These are phyloP conservation scores for Globisporangium solare DNA, from an alignment of 352 stramenopile species.

Conservation along the genomic window DNA sequence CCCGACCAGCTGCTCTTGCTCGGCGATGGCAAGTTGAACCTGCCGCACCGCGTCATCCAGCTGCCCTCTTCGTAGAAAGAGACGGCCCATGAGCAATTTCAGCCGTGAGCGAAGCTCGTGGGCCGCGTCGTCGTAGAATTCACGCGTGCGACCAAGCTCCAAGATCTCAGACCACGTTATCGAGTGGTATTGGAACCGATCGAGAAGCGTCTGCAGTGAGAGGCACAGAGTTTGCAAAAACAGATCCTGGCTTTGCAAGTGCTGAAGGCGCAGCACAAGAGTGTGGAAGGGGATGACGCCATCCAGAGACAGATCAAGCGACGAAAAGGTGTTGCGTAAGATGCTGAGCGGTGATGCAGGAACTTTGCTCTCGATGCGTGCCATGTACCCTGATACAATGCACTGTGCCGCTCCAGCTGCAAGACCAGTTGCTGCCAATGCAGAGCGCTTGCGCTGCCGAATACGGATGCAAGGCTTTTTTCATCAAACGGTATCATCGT, in stretches of 20 bases:
- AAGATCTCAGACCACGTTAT: slow-evolving; percentile 34
- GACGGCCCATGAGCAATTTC: slow-evolving; percentile 47
- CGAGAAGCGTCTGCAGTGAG: slow-evolving; percentile 19
- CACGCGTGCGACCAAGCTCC: slow-evolving; percentile 10
- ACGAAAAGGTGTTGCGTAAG: slow-evolving; percentile 29
- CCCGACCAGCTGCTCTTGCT: slow-evolving; percentile 34
- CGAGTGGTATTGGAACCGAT: slow-evolving; percentile 12
- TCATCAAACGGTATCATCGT: slow-evolving; percentile 3
- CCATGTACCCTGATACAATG: slow-evolving; percentile 34
- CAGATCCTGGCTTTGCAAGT: slow-evolving; percentile 7
- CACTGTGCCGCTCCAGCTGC: slow-evolving; percentile 30
- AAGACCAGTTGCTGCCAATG: slow-evolving; percentile 68
- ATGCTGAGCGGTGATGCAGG: slow-evolving; percentile 16
- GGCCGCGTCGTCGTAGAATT: slow-evolving; percentile 16
- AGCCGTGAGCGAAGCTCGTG: slow-evolving; percentile 33
- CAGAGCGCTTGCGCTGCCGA: slow-evolving; percentile 24
- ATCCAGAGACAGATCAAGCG: slow-evolving; percentile 36
- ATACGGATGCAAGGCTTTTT: slow-evolving; percentile 7
- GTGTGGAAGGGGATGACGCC: slow-evolving; percentile 38
- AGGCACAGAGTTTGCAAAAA: slow-evolving; percentile 24
- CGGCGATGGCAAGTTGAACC: slow-evolving; percentile 37
- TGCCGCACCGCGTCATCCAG: slow-evolving; percentile 50
- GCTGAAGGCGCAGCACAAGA: slow-evolving; percentile 29
- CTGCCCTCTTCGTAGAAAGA: slow-evolving; percentile 48
- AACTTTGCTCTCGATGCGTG: slow-evolving; percentile 21